Evolutionary conservation across 2,329 filamentous ascomycete species (phyloP), one percentile per base, ranked within the genome.

Genomic region (Albifimbria verrucaria): DNA sequence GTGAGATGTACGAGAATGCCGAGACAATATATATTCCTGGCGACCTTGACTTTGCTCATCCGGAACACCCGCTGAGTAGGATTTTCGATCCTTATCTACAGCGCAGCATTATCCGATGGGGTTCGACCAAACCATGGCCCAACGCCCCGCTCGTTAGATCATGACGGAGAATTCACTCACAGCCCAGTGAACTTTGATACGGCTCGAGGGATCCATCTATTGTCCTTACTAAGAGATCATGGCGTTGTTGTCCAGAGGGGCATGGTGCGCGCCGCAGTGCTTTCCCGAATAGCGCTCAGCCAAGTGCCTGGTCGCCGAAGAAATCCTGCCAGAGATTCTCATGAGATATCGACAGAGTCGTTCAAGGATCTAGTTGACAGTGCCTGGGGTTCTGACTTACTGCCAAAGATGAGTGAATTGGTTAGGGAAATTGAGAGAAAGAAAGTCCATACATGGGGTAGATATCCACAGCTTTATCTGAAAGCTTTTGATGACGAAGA

Each of bases 31-130:
- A 56, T 49, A 75, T 68, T 47, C 68, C 64, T 17, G 64, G 60
- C 23, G 78, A 81, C 51, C 63, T 82, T 12, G 69, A 73, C 2
- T 62, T 71, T 22, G 55, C 57, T 10, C 72, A 75, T 50, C 67
- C 65, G 2, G 60, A 70, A 12, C 80, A 83, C 53, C 80, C 80
- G 2, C 52, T 82, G 7, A 71, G 69, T 41, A 68, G 68, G 36
- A 66, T 83, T 20, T 81, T 83, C 55, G 65, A 72, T 42, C 48
- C 55, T 11, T 62, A 60, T 23, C 52, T 80, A 20, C 66, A 79
- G 50, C 64, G 67, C 1, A 62, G 64, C 2, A 69, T 80, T 17
- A 56, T 80, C 9, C 67, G 76, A 32, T 79, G 74, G 69, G 72
- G 74, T 81, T 81, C 51, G 67, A 75, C 52, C 62, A 69, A 48